A percentile compares a stretch with the other conserved stretches of the same genome.
phyloP scores from a whole-genome alignment of 305 asterid genomes.

The Coffea humblotiana region DNA sequence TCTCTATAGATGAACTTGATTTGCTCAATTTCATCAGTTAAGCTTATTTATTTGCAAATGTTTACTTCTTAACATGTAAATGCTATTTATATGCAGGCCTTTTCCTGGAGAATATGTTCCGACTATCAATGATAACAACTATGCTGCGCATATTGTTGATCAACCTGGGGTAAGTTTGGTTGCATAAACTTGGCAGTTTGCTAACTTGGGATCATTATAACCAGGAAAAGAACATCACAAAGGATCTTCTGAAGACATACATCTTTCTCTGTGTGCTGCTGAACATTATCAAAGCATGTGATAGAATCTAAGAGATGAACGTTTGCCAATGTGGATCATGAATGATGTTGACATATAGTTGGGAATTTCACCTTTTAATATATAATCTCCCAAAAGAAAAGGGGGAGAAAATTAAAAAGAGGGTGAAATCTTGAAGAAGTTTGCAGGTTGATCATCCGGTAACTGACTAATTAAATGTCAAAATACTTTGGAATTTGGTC shows the following conservation, averaged over 20 bases:
- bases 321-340: neutral
- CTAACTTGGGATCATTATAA: neutral
- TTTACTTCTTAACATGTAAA: neutral
- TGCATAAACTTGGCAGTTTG: conserved; percentile 8
- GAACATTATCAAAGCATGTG: neutral
- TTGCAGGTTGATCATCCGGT: neutral
- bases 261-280: neutral
- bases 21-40: neutral
- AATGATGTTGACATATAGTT: neutral
- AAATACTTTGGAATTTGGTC: neutral
- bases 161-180: conserved; percentile 59
- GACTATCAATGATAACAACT: conserved; percentile 54
- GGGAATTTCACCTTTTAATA: neutral
- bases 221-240: neutral
- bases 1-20: neutral
- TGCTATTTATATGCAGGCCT: conserved; percentile 50
- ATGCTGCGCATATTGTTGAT: conserved; percentile 73
- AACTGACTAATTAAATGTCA: neutral
- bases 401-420: neutral
- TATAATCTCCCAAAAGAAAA: neutral
- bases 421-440: neutral
- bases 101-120: conserved; percentile 70
- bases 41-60: conserved; percentile 13
- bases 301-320: neutral
- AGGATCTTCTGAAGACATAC: neutral